These are phyloP conservation scores for Xylariales sp. DNA, from an alignment of 2,329 filamentous ascomycete genomes.

Conservation along the genomic window DNA sequence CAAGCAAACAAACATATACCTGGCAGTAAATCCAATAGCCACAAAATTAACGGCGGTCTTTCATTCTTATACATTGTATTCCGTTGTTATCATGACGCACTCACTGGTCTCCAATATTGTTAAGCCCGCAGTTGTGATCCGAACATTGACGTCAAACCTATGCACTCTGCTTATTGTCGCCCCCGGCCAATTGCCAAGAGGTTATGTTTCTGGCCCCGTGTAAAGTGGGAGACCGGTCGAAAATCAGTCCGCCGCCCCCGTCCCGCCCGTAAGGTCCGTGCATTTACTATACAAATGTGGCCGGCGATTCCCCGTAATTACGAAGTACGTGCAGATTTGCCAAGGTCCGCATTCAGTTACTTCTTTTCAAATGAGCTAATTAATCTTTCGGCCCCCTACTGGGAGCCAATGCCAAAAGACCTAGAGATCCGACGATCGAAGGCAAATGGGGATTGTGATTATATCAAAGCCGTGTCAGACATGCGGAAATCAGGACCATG, in stretches of 20 bases:
- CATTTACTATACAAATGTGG: background rate
- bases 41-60: background rate
- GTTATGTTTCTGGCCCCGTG: background rate
- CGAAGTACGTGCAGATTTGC: background rate
- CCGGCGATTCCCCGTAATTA: slow-evolving; percentile 1
- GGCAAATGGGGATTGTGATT: too few species aligned
- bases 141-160: background rate
- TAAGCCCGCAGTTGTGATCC: background rate
- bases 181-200: background rate
- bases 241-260: slow-evolving; percentile 4
- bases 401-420: too few species aligned
- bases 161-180: slow-evolving; percentile 8
- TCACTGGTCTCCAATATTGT: background rate
- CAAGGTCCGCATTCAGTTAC: too few species aligned
- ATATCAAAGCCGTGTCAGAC: too few species aligned
- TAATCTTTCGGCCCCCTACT: background rate
- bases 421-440: too few species aligned
- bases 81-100: background rate
- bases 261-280: slow-evolving; percentile 1
- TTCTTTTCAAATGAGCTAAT: background rate
- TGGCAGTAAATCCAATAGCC: background rate
- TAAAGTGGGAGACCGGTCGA: slow-evolving; percentile 1
- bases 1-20: too few species aligned
- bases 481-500: too few species aligned
- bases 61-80: background rate